phyloP scores from a whole-genome alignment of 257 asterid species.

The Phtheirospermum japonicum region DNA sequence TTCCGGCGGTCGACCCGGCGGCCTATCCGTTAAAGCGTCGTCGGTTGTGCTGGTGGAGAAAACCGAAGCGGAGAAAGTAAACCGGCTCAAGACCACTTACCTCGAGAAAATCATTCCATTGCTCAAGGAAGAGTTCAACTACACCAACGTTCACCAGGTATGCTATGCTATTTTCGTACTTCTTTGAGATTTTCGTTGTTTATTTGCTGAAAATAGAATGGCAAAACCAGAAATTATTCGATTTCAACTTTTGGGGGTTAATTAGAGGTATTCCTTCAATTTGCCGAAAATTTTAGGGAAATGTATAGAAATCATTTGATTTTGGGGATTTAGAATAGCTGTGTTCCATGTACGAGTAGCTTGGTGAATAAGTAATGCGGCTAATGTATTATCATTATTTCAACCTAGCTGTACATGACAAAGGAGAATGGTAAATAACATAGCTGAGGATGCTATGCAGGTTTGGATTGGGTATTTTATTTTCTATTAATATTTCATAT shows the following conservation, averaged over 20 bases:
- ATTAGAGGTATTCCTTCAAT: neutral
- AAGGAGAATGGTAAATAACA: neutral
- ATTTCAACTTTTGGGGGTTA: neutral
- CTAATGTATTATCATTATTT: too few relatives aligned
- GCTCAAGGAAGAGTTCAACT: conserved; percentile 82
- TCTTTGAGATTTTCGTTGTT: neutral
- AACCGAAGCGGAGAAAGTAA: conserved; percentile 61
- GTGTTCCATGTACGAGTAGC: too few relatives aligned
- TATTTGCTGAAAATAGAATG: conserved; percentile 4
- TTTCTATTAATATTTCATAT: neutral
- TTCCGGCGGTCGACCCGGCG: conserved; percentile 31
- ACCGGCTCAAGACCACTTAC: conserved; percentile 69
- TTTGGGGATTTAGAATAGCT: conserved; percentile 6
- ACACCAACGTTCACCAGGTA: conserved; percentile 83
- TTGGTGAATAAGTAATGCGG: conserved; percentile 20
- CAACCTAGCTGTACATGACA: neutral
- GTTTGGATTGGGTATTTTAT: neutral
- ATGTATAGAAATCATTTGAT: neutral
- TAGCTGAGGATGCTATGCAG: neutral
- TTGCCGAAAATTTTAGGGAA: neutral
- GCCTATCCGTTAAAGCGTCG: conserved; percentile 62
- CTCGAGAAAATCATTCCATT: conserved; percentile 69
- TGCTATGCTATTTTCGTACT: neutral
- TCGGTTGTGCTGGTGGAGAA: conserved; percentile 72
- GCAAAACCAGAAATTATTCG: neutral